These are phyloP conservation scores for Diaporthe citrichinensis DNA, from an alignment of 2,329 filamentous ascomycete genomes.

Conservation along the genomic window DNA sequence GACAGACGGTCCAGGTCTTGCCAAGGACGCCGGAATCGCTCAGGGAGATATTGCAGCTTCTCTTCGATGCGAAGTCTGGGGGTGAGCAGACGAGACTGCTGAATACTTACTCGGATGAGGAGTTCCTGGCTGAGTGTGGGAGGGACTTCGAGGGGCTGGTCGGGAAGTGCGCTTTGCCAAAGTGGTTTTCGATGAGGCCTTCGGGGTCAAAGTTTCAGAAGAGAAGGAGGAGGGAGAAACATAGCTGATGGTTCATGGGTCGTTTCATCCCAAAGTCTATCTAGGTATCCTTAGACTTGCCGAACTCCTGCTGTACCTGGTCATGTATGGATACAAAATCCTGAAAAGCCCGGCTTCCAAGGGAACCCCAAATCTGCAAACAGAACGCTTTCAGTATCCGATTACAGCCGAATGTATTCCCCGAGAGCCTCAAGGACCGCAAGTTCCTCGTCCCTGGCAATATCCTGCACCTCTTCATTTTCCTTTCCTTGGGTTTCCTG, in stretches of 20 bases:
- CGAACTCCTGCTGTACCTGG: not conserved
- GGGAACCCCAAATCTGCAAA: not conserved
- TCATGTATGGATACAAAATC: not conserved
- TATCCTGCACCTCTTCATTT: not conserved
- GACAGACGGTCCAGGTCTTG: constrained; percentile 38
- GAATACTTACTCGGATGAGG: constrained; percentile 38
- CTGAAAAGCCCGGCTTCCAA: not conserved
- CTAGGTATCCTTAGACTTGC: not conserved
- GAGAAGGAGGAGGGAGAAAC: not conserved
- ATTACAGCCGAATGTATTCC: constrained; percentile 33
- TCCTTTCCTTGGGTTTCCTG: not conserved
- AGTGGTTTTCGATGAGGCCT: constrained; percentile 38
- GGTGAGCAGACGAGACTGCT: constrained; percentile 38
- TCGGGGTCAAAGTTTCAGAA: constrained; percentile 28
- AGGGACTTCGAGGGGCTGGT: constrained; percentile 23
- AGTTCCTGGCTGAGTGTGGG: constrained; percentile 36
- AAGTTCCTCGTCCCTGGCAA: not conserved
- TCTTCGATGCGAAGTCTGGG: constrained; percentile 38
- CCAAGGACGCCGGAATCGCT: constrained; percentile 21
- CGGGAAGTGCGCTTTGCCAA: constrained; percentile 34
- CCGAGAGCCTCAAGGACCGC: not conserved
- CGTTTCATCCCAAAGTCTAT: not conserved
- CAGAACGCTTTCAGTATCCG: not conserved
- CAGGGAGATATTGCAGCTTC: constrained; percentile 36
- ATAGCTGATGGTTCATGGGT: not conserved